A percentile compares a stretch with the other conserved stretches of the same genome.
These are phyloP conservation scores for Kuraishia capsulata DNA, from an alignment of 805 yeast species.

Conservation along the genomic window DNA sequence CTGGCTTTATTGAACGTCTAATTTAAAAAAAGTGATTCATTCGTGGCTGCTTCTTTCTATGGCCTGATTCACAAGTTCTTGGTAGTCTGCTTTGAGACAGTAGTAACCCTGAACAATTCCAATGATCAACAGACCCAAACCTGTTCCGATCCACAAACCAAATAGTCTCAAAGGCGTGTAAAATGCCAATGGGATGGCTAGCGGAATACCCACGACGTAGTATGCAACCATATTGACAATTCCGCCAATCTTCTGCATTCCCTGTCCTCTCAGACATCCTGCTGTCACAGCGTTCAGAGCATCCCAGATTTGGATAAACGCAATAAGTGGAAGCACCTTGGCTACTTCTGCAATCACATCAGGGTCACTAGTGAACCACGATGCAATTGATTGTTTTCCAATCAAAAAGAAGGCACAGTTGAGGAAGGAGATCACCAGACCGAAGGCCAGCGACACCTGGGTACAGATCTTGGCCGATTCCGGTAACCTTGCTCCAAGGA, in stretches of 20 bases:
- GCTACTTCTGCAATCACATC: constrained; percentile 44
- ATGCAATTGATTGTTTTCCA: constrained; percentile 33
- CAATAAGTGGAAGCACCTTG: constrained; percentile 50
- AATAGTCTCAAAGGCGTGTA: constrained; percentile 36
- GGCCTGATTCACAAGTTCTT: constrained; percentile 17
- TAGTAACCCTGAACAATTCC: constrained; percentile 32
- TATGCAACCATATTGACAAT: constrained; percentile 47
- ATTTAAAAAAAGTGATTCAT: neutral
- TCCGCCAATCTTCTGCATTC: constrained; percentile 59
- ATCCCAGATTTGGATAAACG: constrained; percentile 64
- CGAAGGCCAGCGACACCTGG: constrained; percentile 25
- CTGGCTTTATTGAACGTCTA: neutral
- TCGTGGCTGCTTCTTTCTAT: constrained; percentile 9
- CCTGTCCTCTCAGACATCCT: constrained; percentile 74
- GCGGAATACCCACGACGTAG: constrained; percentile 55
- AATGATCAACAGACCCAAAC: constrained; percentile 41
- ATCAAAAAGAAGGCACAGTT: constrained; percentile 37
- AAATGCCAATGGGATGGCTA: constrained; percentile 47
- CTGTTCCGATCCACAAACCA: constrained; percentile 60
- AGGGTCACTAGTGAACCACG: constrained; percentile 52
- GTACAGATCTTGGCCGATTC: constrained; percentile 28
- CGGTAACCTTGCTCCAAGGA: constrained; percentile 31
- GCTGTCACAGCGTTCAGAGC: constrained; percentile 64
- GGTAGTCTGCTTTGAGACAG: constrained; percentile 21
- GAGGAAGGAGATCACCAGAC: constrained; percentile 25